Evolutionary conservation across 805 yeast species (phyloP).

Genomic region (Scheffersomyces stipitis): DNA sequence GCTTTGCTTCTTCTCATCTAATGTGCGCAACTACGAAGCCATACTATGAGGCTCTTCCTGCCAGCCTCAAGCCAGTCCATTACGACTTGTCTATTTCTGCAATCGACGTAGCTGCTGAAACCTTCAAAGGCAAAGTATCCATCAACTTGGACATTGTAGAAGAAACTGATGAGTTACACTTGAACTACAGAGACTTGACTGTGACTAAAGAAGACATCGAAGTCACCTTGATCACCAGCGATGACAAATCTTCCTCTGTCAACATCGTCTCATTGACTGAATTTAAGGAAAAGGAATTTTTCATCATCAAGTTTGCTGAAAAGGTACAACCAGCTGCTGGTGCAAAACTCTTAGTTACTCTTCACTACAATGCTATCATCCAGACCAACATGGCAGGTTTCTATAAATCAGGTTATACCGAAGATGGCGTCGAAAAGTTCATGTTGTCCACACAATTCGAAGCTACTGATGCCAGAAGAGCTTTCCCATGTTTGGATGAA

Average conservation of each 20-base stretch:
- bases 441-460: conserved; percentile 58
- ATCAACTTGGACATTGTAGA: conserved; percentile 47
- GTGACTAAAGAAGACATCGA: conserved; percentile 18
- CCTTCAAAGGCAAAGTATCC: conserved; percentile 47
- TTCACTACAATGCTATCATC: conserved; percentile 43
- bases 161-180: conserved; percentile 43
- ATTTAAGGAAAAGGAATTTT: conserved; percentile 60
- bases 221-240: conserved; percentile 16
- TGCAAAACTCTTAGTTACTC: conserved; percentile 20
- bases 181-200: conserved; percentile 48
- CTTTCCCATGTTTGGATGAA: conserved; percentile 60
- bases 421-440: conserved; percentile 33
- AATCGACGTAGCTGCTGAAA: conserved; percentile 51
- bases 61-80: conserved; percentile 67
- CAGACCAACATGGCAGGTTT: conserved; percentile 60
- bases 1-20: too few relatives aligned
- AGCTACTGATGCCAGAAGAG: conserved; percentile 58
- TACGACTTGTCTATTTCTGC: conserved; percentile 64
- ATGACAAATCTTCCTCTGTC: conserved; percentile 22
- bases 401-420: conserved; percentile 47
- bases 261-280: conserved; percentile 24
- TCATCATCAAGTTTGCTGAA: conserved; percentile 56
- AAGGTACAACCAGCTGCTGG: conserved; percentile 24
- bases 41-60: conserved; percentile 55
- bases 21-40: conserved; percentile 8